Base-by-base conservation (phyloP, 352 stramenopile species). In the Aphanomyces astaci region DNA sequence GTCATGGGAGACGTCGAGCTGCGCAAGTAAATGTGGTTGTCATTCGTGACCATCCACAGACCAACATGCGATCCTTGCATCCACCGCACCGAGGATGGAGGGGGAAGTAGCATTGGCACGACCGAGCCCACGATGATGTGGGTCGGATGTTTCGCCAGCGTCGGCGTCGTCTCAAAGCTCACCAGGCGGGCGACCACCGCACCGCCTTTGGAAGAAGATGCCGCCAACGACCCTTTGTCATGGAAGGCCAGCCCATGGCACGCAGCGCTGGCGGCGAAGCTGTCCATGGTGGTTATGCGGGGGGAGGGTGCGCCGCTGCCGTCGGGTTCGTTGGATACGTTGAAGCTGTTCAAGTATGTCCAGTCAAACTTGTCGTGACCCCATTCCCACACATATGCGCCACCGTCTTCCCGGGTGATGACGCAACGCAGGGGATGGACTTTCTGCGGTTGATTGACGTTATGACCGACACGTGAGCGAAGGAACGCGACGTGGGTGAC, bases 361-460 rank as follows among this genome's bases (percentile, higher is more conserved):
- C 85, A 95, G 57, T 85, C 79, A 57, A 84, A 77, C 39, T 91
- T 66, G 71, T 95, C 85, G 5, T 71, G 73, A 43, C 85, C 78
- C 87, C 87, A 95, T 54, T 95, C 85, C 87, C 87, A 95, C 22
- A 94, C 62, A 72, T 86, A 92, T 36, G 78, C 83, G 75, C 88
- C 80, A 27, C 87, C 87, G 63, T 95, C 87, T 57, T 91, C 80
- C 19, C 81, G 75, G 10, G 84, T 84, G 28, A 93, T 77, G 0
- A 95, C 70, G 68, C 85, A 95, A 36, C 87, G 76, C 66, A 95
- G 73, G 32, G 73, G 33, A 2, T 64, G 28, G 0, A 30, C 56
- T 53, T 49, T 54, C 24, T 62, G 53, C 22, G 43, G 11, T 22
- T 24, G 17, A 1, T 15, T 30, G 60, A 22, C 48, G 10, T 22